Conservation (phyloP, 768 basidiomycete genomes). For the Boletus rubroflammeus region DNA sequence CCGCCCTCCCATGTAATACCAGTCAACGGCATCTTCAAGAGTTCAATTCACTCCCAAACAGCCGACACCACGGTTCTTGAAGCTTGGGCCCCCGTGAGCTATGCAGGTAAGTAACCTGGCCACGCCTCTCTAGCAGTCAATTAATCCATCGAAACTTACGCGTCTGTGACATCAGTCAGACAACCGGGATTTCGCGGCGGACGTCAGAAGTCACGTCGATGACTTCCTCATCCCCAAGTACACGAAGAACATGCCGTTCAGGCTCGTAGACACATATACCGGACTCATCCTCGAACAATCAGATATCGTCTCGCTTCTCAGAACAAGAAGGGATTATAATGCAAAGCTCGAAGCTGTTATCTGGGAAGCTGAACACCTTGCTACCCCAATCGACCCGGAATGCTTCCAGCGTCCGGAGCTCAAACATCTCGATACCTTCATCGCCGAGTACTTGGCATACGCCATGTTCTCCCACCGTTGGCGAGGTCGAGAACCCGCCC, state of each 20-base stretch:
- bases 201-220: constrained; percentile 13
- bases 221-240: constrained; percentile 14
- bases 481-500: constrained; percentile 14
- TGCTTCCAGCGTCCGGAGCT: neutral
- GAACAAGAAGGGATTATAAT: constrained; percentile 11
- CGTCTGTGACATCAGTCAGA: neutral
- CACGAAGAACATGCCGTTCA: constrained; percentile 20
- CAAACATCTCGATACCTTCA: constrained; percentile 7
- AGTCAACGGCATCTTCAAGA: neutral
- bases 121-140: too few species aligned
- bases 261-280: constrained; percentile 26
- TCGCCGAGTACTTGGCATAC: constrained; percentile 21
- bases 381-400: neutral
- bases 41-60: neutral
- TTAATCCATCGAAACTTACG: neutral
- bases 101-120: constrained; percentile 6
- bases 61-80: neutral
- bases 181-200: constrained; percentile 6
- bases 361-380: neutral
- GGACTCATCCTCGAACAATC: constrained; percentile 19
- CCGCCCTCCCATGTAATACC: too few species aligned
- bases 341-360: constrained; percentile 3
- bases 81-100: neutral
- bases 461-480: constrained; percentile 30
- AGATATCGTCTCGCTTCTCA: constrained; percentile 18